Evolutionary conservation across 2,329 filamentous ascomycete genomes (phyloP).

Genomic region (Elsinoe ampelina): DNA sequence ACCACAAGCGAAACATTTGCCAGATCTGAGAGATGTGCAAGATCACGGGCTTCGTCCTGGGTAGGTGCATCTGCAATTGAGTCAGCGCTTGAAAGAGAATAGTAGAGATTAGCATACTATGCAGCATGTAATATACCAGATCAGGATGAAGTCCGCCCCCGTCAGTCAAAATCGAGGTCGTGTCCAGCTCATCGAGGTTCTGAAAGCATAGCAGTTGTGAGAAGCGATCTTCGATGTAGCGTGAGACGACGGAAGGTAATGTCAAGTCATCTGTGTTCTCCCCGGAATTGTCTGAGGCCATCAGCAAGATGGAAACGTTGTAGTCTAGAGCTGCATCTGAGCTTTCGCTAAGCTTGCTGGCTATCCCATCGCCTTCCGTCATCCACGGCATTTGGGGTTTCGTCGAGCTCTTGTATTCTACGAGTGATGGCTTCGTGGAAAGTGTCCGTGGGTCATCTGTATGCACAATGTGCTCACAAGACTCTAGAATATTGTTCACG

Average conservation of each 20-base stretch:
- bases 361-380: constrained; percentile 45
- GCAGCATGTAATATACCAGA: constrained; percentile 70
- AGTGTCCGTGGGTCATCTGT: constrained; percentile 52
- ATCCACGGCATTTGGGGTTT: constrained; percentile 19
- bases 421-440: background rate
- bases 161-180: constrained; percentile 68
- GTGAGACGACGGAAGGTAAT: constrained; percentile 17
- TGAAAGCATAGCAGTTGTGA: constrained; percentile 53
- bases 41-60: background rate
- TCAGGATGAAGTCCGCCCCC: constrained; percentile 79
- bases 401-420: background rate
- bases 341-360: constrained; percentile 57
- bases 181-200: constrained; percentile 59
- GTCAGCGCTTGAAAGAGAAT: background rate
- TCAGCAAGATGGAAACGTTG: constrained; percentile 86
- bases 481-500: constrained; percentile 77
- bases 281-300: constrained; percentile 48
- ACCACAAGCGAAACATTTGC: background rate
- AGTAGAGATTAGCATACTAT: background rate
- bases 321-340: constrained; percentile 71
- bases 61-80: background rate
- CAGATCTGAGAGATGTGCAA: background rate
- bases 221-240: constrained; percentile 63
- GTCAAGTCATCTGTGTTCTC: constrained; percentile 43
- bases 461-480: constrained; percentile 86